These are phyloP conservation scores for Cornus kousa DNA, from an alignment of 148 eudicot species.

Conservation along the genomic window DNA sequence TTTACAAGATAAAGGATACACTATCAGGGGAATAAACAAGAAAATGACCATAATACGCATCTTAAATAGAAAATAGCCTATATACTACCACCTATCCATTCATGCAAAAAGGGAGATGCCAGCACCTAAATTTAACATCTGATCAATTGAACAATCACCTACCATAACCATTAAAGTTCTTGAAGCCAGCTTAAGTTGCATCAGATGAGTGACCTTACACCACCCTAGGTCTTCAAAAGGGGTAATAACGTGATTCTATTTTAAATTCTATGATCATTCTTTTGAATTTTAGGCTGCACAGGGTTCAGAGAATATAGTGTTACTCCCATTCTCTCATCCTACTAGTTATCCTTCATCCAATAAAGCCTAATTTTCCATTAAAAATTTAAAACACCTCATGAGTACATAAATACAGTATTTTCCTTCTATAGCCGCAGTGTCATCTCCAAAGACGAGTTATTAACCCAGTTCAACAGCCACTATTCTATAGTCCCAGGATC, in stretches of 20 bases:
- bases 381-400: background rate
- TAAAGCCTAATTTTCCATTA: background rate
- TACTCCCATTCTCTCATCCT: background rate
- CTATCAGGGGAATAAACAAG: background rate
- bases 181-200: background rate
- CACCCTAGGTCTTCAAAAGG: background rate
- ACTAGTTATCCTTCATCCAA: background rate
- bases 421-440: background rate
- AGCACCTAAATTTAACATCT: background rate
- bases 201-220: background rate
- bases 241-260: too few relatives aligned
- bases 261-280: background rate
- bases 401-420: background rate
- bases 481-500: background rate
- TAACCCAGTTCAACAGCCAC: background rate
- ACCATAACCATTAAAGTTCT: background rate
- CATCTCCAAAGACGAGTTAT: background rate
- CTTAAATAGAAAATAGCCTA: background rate
- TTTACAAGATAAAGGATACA: background rate
- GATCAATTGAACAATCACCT: background rate
- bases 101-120: background rate
- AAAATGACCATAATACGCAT: too few relatives aligned
- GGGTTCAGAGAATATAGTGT: background rate
- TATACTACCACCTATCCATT: background rate
- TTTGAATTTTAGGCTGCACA: background rate